Base-by-base conservation (phyloP, 2,329 filamentous ascomycete species). In the Paracoccidioides brasiliensis region DNA sequence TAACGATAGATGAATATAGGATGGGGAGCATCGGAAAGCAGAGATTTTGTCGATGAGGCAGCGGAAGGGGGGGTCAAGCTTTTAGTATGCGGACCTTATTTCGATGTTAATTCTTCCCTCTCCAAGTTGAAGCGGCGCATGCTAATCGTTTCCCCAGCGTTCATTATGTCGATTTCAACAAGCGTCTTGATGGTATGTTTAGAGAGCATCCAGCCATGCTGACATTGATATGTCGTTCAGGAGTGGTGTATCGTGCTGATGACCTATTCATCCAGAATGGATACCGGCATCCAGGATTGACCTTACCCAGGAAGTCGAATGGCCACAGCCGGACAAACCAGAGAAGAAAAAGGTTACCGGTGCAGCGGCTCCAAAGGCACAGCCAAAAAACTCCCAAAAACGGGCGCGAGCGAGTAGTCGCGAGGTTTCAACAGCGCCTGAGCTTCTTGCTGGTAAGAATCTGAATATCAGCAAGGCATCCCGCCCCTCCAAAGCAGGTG, bases 91-190 rank as follows among this genome's bases (percentile, higher is more conserved):
- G 5, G 28, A 12, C 14, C 28, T 15, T 49, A 64, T 37, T 32
- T 15, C 3, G 9, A 7, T 14, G 10, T 15, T 41, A 9, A 2
- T 9, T 15, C 32, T 30, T 38, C 38, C 32, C 6, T 15, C 33
- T 6, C 33, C 32, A n/a, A 49, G 32, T 15, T 30, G 4, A 49
- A 22, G 6, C 5, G 6, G 14, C 8, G 30, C 28, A 41, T 52
- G 12, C 50, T 52, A 42, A 52, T 28, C 3, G 10, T 37, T 8
- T 9, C 15, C 4, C 9, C 53, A 76, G 73, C 71, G 94, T 95
- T 65, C 95, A 97, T 70, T 97, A 96, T 69, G 89, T 95, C 67
- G 94, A 95, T 66, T 97, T 96, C 80, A 97, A 97, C 74, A 97
- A 97, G 64, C 82, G 82, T 76, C 74, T 84, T 37, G 81, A 84